phyloP scores from a whole-genome alignment of 768 basidiomycete genomes.

The Macrolepiota fuliginosa region DNA sequence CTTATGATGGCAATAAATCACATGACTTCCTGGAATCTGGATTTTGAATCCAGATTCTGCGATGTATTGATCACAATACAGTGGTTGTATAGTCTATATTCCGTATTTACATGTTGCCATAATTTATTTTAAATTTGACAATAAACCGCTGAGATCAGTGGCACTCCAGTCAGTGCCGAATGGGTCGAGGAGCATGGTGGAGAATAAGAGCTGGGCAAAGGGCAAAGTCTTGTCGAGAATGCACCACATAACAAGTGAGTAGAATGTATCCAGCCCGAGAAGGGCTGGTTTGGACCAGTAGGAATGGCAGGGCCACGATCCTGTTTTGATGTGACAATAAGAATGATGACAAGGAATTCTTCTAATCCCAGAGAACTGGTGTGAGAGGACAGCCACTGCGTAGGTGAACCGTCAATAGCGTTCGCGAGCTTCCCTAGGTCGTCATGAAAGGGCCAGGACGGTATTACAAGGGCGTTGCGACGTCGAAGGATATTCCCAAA shows the following conservation, averaged over 20 bases:
- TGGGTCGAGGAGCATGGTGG: not conserved
- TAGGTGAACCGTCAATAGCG: conserved; percentile 22
- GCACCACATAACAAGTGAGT: conserved; percentile 8
- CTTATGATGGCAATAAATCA: no score
- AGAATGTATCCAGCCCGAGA: conserved; percentile 18
- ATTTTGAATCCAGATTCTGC: no score
- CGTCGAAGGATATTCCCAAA: not conserved
- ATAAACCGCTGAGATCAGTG: not conserved
- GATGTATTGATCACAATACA: no score
- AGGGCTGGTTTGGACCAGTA: not conserved
- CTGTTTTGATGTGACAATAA: not conserved
- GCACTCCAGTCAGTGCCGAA: not conserved
- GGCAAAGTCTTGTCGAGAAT: not conserved
- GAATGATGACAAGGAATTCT: not conserved
- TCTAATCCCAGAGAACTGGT: conserved; percentile 4
- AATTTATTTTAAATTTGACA: not conserved
- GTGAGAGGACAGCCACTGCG: conserved; percentile 21
- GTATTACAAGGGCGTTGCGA: not conserved
- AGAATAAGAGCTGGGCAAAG: not conserved
- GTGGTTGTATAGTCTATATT: no score
- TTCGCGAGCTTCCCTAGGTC: conserved; percentile 13
- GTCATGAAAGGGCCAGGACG: conserved; percentile 2
- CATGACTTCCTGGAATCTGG: no score
- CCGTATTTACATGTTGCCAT: no score
- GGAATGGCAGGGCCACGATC: not conserved